Evolutionary conservation across 257 asterid species (phyloP), one percentile per base, ranked within the genome.

Genomic region (Solanum peruvianum): DNA sequence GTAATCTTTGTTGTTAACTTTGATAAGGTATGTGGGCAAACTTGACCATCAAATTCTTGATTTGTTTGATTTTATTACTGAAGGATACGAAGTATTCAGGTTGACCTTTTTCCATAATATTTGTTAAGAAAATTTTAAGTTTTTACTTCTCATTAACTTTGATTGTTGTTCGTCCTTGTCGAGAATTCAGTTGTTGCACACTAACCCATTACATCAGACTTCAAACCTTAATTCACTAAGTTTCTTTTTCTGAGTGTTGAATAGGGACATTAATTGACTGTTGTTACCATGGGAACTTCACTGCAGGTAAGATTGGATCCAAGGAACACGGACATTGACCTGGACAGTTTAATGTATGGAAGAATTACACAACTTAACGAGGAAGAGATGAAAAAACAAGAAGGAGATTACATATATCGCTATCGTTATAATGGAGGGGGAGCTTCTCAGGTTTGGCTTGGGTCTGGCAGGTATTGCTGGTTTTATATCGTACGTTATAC

Each of bases 401-500:
- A 96, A 91, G 98, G 98, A 73, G 98, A 91, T 89, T 97, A 97
- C 92, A 92, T 97, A 87, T 97, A 96, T 88, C 95, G 96, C 13
- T 95, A 97, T 92, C 94, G 96, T 62, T 97, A 97, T 88, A 93
- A 96, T 86, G 98, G 99, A 86, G 99, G 99, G 87, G 99, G 99
- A 9, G 99, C 99, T 76, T 93, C 99, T 92, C 99, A 96, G 90
- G 95, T 96, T 90, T 97, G 99, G 99, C 99, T 97, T 71, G 97
- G 98, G 91, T 96, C 99, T 91, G 96, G 99, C 92, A 95, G 99
- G 99, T 97, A 92, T 81, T 67, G 67, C 84, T 75, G 47, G 58
- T 78, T 88, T 86, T 52, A 49, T 82, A 41, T 81, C 29, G 0
- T 49, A 62, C 37, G 33, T 82, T 49, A 29, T 64, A 49, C 85